Evolutionary conservation across 345 rosid genomes (phyloP).

Genomic region (Brassica nigra): DNA sequence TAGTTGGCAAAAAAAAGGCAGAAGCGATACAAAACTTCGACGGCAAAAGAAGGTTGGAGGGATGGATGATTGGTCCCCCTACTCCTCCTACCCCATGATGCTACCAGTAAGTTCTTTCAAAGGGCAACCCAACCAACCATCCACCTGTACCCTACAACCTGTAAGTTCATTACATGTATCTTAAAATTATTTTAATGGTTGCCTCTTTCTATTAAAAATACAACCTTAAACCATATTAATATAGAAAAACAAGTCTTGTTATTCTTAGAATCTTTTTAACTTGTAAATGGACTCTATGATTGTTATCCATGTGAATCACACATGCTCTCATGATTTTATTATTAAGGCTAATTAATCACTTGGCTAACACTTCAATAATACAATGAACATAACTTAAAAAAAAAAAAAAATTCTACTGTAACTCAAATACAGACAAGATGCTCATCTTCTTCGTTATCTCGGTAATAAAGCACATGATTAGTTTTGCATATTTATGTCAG

Average conservation of each 20-base stretch:
- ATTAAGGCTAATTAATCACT: neutral
- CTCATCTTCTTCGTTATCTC: neutral
- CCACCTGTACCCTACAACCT: neutral
- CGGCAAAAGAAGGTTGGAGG: conserved; percentile 5
- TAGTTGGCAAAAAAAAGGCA: neutral
- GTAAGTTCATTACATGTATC: neutral
- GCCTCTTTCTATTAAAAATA: neutral
- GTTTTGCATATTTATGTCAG: neutral
- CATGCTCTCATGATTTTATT: conserved; percentile 32
- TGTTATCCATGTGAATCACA: conserved; percentile 39
- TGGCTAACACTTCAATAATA: neutral
- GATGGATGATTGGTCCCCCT: conserved; percentile 19
- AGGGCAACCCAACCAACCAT: conserved; percentile 17
- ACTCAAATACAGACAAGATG: neutral
- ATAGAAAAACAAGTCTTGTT: neutral
- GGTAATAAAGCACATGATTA: neutral
- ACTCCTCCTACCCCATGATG: conserved; percentile 23
- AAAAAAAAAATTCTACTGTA: neutral
- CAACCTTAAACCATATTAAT: neutral
- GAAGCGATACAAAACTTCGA: neutral
- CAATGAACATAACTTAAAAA: neutral
- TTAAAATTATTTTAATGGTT: neutral
- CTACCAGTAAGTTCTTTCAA: conserved; percentile 24
- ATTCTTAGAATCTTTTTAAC: conserved; percentile 6
- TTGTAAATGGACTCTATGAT: conserved; percentile 32